Evolutionary conservation across 768 basidiomycete genomes (phyloP), one percentile per base, ranked within the genome.

Genomic region (Tricholoma flavovirens): DNA sequence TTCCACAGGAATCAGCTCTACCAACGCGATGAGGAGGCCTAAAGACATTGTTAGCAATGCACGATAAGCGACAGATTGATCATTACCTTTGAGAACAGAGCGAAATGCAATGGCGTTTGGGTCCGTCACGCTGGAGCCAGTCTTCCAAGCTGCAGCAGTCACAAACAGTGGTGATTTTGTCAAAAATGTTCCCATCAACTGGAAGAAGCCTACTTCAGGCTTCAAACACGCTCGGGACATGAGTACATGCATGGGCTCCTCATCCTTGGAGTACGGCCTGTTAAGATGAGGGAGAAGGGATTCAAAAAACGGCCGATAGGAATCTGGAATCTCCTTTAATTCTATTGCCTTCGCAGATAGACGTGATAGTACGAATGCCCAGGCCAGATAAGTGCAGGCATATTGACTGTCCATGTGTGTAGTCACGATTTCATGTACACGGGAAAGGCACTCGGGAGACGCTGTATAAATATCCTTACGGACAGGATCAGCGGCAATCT

Each of bases 361-460:
- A 30, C 84, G 79, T 10, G 85, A 86, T 3, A 96, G 79, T 1
- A 94, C 81, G 64, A 86, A 91, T 0, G 93, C 78, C 95, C 95
- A 98, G 0, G 85, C 86, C 5, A 94, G 74, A 62, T 89, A 87
- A 4, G 86, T 78, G 60, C 86, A 84, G 0, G 82, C 77, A 63
- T 84, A 84, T 59, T 89, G 86, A 61, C 82, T 81, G 53, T 82
- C 76, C 1, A 77, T 67, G 51, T 88, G 77, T 1, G 80, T 75
- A 4, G 76, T 77, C 33, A 92, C 81, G 21, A 90, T 70, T 35
- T 83, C 76, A 65, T 93, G 89, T 51, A 93, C 79, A 40, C 77
- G 75, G 61, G 78, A 77, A 29, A 93, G 70, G n/a, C 80, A 78
- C 7, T 77, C 73, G 0, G 88, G 85, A 10, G 83, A 84, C 1